Conservation (phyloP, 2,329 filamentous ascomycete species). For the Camptophora hylomeconis region DNA sequence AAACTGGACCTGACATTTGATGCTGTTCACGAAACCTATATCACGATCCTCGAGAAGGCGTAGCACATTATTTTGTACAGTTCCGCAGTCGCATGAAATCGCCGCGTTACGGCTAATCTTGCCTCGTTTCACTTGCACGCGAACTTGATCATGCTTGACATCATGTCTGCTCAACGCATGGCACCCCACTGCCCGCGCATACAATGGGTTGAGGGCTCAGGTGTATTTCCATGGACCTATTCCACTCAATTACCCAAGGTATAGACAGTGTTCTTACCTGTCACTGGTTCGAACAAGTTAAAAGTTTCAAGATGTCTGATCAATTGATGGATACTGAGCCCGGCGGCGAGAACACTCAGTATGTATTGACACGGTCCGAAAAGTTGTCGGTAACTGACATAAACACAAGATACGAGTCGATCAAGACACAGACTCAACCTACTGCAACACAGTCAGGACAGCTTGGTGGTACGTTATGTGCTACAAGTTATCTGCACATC, state of each 20-base stretch:
- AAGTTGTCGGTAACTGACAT: too few relatives aligned
- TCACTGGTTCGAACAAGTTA: slow-evolving; percentile 14
- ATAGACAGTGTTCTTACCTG: slow-evolving; percentile 15
- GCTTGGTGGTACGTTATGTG: slow-evolving; percentile 39
- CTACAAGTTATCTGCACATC: slow-evolving; percentile 1
- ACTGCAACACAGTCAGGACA: slow-evolving; percentile 44
- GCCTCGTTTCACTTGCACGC: too few relatives aligned
- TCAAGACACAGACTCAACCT: slow-evolving; percentile 35
- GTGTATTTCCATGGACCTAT: slow-evolving; percentile 13
- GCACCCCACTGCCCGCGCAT: background rate
- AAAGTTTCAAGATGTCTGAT: slow-evolving; percentile 8
- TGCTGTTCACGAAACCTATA: too few relatives aligned
- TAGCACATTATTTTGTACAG: too few relatives aligned
- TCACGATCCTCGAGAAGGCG: too few relatives aligned
- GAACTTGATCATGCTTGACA: too few relatives aligned
- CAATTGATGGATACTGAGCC: slow-evolving; percentile 43
- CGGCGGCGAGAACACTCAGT: slow-evolving; percentile 49
- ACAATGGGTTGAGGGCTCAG: slow-evolving; percentile 1
- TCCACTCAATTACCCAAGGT: slow-evolving; percentile 13
- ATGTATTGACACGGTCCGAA: too few relatives aligned
- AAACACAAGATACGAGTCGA: slow-evolving; percentile 44
- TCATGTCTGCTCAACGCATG: slow-evolving; percentile 1
- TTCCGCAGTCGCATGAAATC: too few relatives aligned
- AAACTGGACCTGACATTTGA: too few relatives aligned
- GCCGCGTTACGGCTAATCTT: too few relatives aligned